phyloP scores from a whole-genome alignment of 2,329 filamentous ascomycete species.

The Penicillium occitanis region DNA sequence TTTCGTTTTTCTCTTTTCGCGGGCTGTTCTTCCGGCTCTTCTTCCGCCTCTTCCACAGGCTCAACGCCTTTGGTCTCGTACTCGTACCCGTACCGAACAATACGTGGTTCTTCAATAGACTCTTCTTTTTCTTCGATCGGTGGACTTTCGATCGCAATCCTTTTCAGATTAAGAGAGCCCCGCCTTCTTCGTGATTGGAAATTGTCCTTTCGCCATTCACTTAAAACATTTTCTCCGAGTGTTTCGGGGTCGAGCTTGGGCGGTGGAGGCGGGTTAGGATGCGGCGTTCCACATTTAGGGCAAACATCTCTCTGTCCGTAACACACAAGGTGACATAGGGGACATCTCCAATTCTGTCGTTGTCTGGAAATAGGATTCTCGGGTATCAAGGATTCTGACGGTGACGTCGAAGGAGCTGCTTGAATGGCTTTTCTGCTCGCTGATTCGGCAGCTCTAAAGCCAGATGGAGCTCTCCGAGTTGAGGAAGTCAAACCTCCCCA shows the following conservation, averaged over 20 bases:
- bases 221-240: neutral
- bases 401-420: neutral
- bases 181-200: neutral
- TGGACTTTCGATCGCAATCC: neutral
- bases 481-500: neutral
- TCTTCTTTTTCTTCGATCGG: neutral
- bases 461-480: neutral
- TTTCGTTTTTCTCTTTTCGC: slow-evolving; percentile 19
- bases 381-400: neutral
- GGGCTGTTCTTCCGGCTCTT: neutral
- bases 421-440: neutral
- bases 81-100: neutral
- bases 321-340: slow-evolving; percentile 28
- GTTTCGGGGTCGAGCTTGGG: slow-evolving; percentile 12
- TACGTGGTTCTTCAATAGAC: neutral
- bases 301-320: slow-evolving; percentile 23
- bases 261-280: slow-evolving; percentile 23
- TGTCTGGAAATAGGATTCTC: neutral
- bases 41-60: neutral
- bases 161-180: neutral
- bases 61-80: slow-evolving; percentile 14
- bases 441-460: neutral
- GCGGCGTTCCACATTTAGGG: slow-evolving; percentile 31
- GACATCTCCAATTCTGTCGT: slow-evolving; percentile 32
- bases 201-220: slow-evolving; percentile 17